Percentiles rank a stretch among this genome's conserved stretches.
Conservation (phyloP, 2,329 filamentous ascomycete species). For the Hypoxylon sp. region DNA sequence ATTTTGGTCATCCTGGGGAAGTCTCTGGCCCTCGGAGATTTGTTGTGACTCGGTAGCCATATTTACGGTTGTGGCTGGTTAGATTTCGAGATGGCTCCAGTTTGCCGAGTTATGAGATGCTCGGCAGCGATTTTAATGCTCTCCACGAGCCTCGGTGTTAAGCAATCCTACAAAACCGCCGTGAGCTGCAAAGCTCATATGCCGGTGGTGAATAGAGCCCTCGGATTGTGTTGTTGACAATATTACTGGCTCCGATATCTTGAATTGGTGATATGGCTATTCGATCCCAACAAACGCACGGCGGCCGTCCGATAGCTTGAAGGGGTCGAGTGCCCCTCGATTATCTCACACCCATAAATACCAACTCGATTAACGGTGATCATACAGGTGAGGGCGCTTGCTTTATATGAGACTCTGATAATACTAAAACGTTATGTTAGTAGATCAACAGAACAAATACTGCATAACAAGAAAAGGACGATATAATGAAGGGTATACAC, state of each 20-base stretch:
- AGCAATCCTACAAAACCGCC: background rate
- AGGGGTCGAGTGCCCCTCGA: background rate
- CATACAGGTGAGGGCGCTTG: background rate
- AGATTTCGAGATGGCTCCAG: background rate
- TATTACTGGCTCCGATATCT: background rate
- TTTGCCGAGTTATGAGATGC: background rate
- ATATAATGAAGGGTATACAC: conserved; percentile 1
- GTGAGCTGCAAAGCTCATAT: background rate
- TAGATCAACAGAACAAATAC: background rate
- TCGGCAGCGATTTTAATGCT: background rate
- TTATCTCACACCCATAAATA: background rate
- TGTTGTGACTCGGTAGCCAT: conserved; percentile 26
- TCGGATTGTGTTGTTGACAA: background rate
- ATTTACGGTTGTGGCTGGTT: conserved; percentile 11
- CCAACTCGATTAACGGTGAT: background rate
- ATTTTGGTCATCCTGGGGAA: conserved; percentile 2
- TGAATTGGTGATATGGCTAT: background rate
- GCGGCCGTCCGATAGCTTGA: background rate
- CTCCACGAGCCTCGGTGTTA: background rate
- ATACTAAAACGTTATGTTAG: conserved; percentile 27
- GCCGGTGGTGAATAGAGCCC: background rate
- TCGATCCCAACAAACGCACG: background rate
- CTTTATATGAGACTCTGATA: background rate
- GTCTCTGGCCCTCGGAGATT: conserved; percentile 18
- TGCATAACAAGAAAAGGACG: background rate